A percentile compares a stretch with the other conserved stretches of the same genome.
phyloP scores from a whole-genome alignment of 345 rosid genomes.

The Iberis pinnata region DNA sequence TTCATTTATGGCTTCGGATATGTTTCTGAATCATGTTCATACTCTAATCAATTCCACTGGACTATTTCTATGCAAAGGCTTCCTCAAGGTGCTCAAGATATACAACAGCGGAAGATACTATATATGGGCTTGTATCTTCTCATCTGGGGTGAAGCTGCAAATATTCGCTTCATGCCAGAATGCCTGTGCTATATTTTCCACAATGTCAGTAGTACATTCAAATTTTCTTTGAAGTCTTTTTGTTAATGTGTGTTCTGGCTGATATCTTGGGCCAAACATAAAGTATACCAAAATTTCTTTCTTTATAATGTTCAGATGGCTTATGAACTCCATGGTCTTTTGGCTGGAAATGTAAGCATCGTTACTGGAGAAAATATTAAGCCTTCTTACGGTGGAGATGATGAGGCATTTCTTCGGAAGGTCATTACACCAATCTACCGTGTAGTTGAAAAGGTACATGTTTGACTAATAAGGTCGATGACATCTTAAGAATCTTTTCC shows the following conservation, averaged over 20 bases:
- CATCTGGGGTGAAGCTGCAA: conserved; percentile 98
- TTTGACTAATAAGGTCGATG: conserved; percentile 2
- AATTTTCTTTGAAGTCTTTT: conserved; percentile 9
- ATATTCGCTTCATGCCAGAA: conserved; percentile 91
- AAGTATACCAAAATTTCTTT: background rate
- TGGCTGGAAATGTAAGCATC: conserved; percentile 97
- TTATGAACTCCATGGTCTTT: conserved; percentile 90
- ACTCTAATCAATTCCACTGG: conserved; percentile 10
- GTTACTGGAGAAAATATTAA: conserved; percentile 96
- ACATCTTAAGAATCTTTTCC: conserved; percentile 5
- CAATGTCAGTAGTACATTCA: conserved; percentile 50
- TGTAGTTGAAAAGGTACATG: conserved; percentile 64
- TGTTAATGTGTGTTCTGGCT: conserved; percentile 1
- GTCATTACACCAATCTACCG: conserved; percentile 85
- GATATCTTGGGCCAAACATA: conserved; percentile 7
- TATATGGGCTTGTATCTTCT: conserved; percentile 95
- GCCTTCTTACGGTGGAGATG: conserved; percentile 98
- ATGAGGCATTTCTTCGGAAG: conserved; percentile 86
- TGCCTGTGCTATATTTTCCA: conserved; percentile 93
- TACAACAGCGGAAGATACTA: conserved; percentile 84
- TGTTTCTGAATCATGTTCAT: conserved; percentile 14
- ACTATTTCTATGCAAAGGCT: conserved; percentile 48
- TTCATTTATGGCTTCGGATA: conserved; percentile 6
- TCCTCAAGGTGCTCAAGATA: conserved; percentile 81
- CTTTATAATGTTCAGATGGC: conserved; percentile 66